Evolutionary conservation across 805 yeast species (phyloP).

Genomic region (Kluyveromyces siamensis): DNA sequence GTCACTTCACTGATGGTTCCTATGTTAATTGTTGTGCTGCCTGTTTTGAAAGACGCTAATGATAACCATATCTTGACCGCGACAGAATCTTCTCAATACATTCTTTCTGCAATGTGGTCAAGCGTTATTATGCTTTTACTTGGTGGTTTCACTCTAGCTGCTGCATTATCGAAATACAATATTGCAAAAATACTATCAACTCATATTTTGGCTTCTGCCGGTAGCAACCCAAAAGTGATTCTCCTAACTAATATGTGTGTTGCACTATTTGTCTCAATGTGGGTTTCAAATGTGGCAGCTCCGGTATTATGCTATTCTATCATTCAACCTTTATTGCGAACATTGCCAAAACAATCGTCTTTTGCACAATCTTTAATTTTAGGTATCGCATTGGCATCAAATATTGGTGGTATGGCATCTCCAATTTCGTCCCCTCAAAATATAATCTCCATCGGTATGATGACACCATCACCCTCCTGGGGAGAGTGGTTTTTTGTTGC

Average conservation of each 20-base stretch:
- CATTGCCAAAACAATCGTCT: conserved; percentile 67
- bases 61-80: conserved; percentile 47
- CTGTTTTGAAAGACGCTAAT: conserved; percentile 53
- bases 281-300: conserved; percentile 96
- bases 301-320: conserved; percentile 90
- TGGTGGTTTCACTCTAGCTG: conserved; percentile 94
- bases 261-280: conserved; percentile 80
- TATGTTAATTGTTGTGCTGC: conserved; percentile 61
- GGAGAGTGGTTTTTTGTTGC: conserved; percentile 88
- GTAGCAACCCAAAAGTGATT: conserved; percentile 74
- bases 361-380: conserved; percentile 78
- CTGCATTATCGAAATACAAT: conserved; percentile 84
- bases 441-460: conserved; percentile 78
- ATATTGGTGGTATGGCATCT: conserved; percentile 94
- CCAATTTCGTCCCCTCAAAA: conserved; percentile 98
- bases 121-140: conserved; percentile 81
- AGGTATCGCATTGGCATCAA: conserved; percentile 89
- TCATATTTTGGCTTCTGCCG: conserved; percentile 70
- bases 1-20: conserved; percentile 85
- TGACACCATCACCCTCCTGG: conserved; percentile 84
- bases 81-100: conserved; percentile 55
- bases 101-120: conserved; percentile 88
- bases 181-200: conserved; percentile 83
- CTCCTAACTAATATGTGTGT: conserved; percentile 77
- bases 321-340: conserved; percentile 80